Evolutionary conservation across 495 filamentous ascomycete genomes (phyloP).

Genomic region (Penicillium bovifimosum): DNA sequence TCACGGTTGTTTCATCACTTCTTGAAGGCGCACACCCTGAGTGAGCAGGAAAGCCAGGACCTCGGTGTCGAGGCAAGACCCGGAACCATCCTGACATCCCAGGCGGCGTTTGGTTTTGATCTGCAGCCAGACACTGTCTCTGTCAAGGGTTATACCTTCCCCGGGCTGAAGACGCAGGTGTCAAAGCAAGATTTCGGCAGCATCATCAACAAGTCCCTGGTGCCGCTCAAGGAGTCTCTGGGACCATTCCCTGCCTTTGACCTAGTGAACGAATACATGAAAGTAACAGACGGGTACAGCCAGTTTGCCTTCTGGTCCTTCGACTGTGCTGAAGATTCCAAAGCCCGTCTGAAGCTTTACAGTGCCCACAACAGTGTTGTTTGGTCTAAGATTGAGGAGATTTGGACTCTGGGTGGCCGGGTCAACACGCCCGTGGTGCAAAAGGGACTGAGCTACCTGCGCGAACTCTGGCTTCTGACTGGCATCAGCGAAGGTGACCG

Average conservation of each 20-base stretch:
- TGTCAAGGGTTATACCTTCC: slow-evolving; percentile 18
- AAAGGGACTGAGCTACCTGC: slow-evolving; percentile 5
- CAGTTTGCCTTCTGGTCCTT: slow-evolving; percentile 10
- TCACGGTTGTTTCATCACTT: neutral
- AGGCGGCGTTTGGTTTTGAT: slow-evolving; percentile 18
- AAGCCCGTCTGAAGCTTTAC: slow-evolving; percentile 16
- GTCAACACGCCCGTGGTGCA: neutral
- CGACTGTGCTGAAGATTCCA: slow-evolving; percentile 6
- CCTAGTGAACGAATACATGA: slow-evolving; percentile 6
- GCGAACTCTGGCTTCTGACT: slow-evolving; percentile 4
- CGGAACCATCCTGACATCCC: slow-evolving; percentile 1
- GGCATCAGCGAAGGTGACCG: neutral
- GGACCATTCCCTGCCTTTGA: slow-evolving; percentile 3
- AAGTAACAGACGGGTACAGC: slow-evolving; percentile 2
- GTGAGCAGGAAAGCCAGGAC: neutral
- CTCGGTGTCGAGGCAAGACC: too few relatives aligned
- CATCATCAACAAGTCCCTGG: too few relatives aligned
- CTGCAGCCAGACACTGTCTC: neutral
- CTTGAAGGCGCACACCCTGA: neutral
- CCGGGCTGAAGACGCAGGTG: neutral
- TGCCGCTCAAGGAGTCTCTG: neutral
- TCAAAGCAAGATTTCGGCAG: too few relatives aligned
- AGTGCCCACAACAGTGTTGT: slow-evolving; percentile 7
- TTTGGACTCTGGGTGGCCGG: slow-evolving; percentile 17
- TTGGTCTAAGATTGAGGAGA: slow-evolving; percentile 10